phyloP scores from a whole-genome alignment of 371 early-diverging fungal species.

The Capniomyces stellatus region DNA sequence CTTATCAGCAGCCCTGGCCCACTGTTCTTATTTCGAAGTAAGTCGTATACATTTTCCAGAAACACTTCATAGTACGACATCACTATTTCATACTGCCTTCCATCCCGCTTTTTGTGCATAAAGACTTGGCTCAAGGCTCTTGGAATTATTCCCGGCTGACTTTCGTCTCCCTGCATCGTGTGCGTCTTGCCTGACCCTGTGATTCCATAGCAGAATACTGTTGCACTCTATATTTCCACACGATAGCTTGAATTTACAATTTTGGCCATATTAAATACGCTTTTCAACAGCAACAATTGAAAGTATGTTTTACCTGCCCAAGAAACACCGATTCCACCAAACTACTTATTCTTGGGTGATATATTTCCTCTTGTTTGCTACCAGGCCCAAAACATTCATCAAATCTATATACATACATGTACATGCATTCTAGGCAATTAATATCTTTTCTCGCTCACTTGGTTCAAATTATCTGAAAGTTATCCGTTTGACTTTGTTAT shows the following conservation, averaged over 20 bases:
- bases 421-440: background rate
- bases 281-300: background rate
- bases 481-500: background rate
- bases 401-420: conserved; percentile 14
- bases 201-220: conserved; percentile 53
- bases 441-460: too few relatives aligned
- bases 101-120: conserved; percentile 11
- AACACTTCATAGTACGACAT: conserved; percentile 47
- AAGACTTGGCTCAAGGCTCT: conserved; percentile 27
- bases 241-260: conserved; percentile 5
- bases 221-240: conserved; percentile 17
- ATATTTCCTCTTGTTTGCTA: conserved; percentile 26
- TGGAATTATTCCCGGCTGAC: conserved; percentile 38
- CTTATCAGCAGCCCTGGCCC: conserved; percentile 27
- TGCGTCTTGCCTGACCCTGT: conserved; percentile 58
- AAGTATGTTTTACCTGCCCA: conserved; percentile 16
- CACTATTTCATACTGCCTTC: conserved; percentile 19
- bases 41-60: conserved; percentile 38
- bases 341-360: conserved; percentile 29
- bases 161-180: conserved; percentile 37
- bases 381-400: conserved; percentile 30
- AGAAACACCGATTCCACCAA: conserved; percentile 30
- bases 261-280: background rate
- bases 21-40: conserved; percentile 23
- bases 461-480: background rate